A percentile compares a stretch with the other conserved stretches of the same genome.
phyloP scores from a whole-genome alignment of 2,329 filamentous ascomycete genomes.

The Stagonosporopsis rhizophila region DNA sequence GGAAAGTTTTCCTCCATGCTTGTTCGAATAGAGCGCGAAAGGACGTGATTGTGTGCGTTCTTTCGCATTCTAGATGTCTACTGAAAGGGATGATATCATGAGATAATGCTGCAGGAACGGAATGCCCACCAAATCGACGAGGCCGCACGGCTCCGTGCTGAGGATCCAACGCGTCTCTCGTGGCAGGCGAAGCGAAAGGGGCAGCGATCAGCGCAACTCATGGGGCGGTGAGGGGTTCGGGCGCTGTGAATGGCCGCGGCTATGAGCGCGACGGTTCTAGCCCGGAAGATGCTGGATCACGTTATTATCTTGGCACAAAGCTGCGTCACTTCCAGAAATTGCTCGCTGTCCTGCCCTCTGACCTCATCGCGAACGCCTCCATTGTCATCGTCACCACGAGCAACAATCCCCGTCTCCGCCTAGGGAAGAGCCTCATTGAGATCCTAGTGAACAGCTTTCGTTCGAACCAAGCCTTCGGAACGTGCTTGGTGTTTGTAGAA shows the following conservation, averaged over 20 bases:
- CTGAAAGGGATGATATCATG: constrained; percentile 17
- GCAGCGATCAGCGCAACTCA: constrained; percentile 23
- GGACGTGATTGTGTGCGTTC: neutral
- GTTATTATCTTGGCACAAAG: constrained; percentile 38
- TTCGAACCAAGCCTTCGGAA: constrained; percentile 18
- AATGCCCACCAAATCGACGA: constrained; percentile 14
- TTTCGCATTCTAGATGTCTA: constrained; percentile 5
- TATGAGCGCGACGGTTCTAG: constrained; percentile 10
- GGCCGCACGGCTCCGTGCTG: constrained; percentile 15
- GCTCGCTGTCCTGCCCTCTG: constrained; percentile 43
- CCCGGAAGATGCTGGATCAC: constrained; percentile 34
- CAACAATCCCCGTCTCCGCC: constrained; percentile 36
- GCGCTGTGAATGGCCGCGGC: constrained; percentile 4
- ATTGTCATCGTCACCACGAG: constrained; percentile 43
- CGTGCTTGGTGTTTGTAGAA: constrained; percentile 15
- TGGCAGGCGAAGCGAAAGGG: constrained; percentile 32
- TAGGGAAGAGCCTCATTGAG: constrained; percentile 38
- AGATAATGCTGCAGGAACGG: constrained; percentile 19
- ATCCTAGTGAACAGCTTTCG: constrained; percentile 21
- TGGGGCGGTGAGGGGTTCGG: constrained; percentile 19
- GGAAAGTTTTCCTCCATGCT: neutral
- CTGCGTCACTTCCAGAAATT: constrained; percentile 44
- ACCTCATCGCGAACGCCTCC: constrained; percentile 48
- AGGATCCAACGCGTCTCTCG: constrained; percentile 20
- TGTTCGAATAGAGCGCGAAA: neutral